Evolutionary conservation across 371 early-diverging fungal species (phyloP), one percentile per base, ranked within the genome.

Genomic region (Cokeromyces recurvatus): DNA sequence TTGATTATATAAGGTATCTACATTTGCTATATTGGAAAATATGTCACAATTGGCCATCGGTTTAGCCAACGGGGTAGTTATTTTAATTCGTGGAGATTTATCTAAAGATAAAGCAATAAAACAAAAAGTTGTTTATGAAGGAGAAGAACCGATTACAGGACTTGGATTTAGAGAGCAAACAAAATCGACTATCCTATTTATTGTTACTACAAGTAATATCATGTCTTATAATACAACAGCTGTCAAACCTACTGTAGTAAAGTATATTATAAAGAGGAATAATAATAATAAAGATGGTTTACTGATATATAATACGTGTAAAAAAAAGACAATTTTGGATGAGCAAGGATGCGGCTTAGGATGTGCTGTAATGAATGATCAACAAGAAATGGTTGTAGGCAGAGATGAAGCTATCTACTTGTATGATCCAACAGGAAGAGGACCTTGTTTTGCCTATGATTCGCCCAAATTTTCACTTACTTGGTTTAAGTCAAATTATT

Each of bases 401-500:
- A 68, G 91, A 16, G 86, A 90, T 44, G 95, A 95, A 59, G 94
- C 94, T 4, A 86, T 95, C 10, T 95, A 90, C 55, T 86, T 92
- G 35, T 97, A 94, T 64, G 89, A 83, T 38, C 74, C 86, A 0
- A 93, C 94, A 8, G 96, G 97, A 8, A 81, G 95, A 24, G 95
- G 95, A 2, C 89, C 92, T 3, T 95, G 94, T 54, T 91, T 91
- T 66, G 90, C 89, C 3, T 92, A 90, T 45, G 94, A 95, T 42
- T 85, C 81, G 2, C 73, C 86, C 23, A 92, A 92, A 68, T 78
- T 81, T 4, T 80, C 71, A 8, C 55, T 90, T 24, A 75, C 74
- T 1, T 92, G 88, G 82, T 89, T 87, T 66, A 82, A 84, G 53
- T 73, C 82, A 15, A 76, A 75, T 23, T 89, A 91, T 43, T 64